phyloP scores from a whole-genome alignment of 306 rosid species.

The Mucuna pruriens region DNA sequence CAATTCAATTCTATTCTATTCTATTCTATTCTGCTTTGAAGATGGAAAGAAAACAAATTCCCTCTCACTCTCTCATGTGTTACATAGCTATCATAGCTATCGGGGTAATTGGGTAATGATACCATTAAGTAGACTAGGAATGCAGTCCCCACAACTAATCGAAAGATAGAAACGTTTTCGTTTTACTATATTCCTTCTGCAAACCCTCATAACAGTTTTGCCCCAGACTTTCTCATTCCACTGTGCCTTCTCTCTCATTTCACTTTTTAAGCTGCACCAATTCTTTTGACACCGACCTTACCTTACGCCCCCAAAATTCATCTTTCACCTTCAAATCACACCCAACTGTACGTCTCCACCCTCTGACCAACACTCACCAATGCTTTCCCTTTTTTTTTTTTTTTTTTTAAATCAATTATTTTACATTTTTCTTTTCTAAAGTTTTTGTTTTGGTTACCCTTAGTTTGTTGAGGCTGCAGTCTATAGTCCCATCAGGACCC shows the following conservation, averaged over 20 bases:
- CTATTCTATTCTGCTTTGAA: not conserved
- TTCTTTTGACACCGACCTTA: conserved; percentile 56
- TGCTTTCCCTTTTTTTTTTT: conserved; percentile 1
- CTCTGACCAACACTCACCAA: conserved; percentile 44
- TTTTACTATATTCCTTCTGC: conserved; percentile 51
- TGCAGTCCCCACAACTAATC: conserved; percentile 44
- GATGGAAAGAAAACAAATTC: not conserved
- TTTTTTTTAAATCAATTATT: not conserved
- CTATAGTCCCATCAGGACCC: conserved; percentile 37
- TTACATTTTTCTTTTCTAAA: not conserved
- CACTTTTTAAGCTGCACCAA: conserved; percentile 36
- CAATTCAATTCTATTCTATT: too few species aligned
- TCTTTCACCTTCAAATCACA: conserved; percentile 36
- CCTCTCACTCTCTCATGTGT: conserved; percentile 11
- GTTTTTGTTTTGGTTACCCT: not conserved
- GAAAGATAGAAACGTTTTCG: conserved; percentile 41
- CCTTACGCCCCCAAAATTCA: conserved; percentile 45
- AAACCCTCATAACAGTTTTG: conserved; percentile 31
- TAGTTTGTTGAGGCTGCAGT: conserved; percentile 17
- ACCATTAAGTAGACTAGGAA: not conserved
- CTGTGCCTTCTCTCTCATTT: conserved; percentile 59
- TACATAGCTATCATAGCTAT: conserved; percentile 46
- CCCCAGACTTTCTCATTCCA: conserved; percentile 45
- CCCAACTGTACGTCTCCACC: not conserved
- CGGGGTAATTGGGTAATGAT: conserved; percentile 28